Percentiles rank a stretch among this genome's conserved stretches.
Conservation (phyloP, 2,329 filamentous ascomycete genomes). For the Colletotrichum tabaci region DNA sequence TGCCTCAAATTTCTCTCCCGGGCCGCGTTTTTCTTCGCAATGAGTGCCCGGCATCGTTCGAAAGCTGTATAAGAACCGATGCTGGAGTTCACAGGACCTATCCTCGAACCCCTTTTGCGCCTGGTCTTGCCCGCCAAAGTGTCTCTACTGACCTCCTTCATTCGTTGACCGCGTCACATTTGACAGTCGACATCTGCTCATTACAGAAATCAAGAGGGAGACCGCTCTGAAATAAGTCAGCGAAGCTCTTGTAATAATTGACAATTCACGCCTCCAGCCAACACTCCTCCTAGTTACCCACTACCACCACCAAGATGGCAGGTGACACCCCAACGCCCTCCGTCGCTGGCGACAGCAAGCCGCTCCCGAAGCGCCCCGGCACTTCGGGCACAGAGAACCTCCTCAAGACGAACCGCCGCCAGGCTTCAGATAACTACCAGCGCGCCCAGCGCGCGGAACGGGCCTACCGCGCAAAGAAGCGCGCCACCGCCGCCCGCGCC, state of each 20-base stretch:
- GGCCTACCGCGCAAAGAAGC: slow-evolving; percentile 58
- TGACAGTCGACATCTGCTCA: background rate
- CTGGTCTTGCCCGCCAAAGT: slow-evolving; percentile 31
- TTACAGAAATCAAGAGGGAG: background rate
- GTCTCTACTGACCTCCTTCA: slow-evolving; percentile 31
- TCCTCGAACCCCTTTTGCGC: background rate
- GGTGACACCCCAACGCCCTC: slow-evolving; percentile 34
- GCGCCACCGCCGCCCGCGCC: slow-evolving; percentile 55
- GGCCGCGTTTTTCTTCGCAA: background rate
- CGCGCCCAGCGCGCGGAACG: slow-evolving; percentile 58
- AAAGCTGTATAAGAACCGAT: slow-evolving; percentile 30
- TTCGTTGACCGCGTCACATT: slow-evolving; percentile 22
- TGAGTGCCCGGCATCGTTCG: slow-evolving; percentile 10
- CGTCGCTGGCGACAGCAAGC: slow-evolving; percentile 43
- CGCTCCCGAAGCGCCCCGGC: slow-evolving; percentile 54
- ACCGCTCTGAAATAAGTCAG: background rate
- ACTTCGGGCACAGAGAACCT: slow-evolving; percentile 61
- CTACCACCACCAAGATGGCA: slow-evolving; percentile 31
- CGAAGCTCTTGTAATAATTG: slow-evolving; percentile 1
- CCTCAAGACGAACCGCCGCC: slow-evolving; percentile 55
- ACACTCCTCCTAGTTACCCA: background rate
- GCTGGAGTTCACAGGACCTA: background rate
- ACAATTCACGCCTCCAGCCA: no score
- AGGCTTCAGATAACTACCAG: slow-evolving; percentile 55
- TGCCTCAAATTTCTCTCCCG: slow-evolving; percentile 32